Base-by-base conservation (phyloP, 495 filamentous ascomycete genomes). In the Articulospora tetracladia region DNA sequence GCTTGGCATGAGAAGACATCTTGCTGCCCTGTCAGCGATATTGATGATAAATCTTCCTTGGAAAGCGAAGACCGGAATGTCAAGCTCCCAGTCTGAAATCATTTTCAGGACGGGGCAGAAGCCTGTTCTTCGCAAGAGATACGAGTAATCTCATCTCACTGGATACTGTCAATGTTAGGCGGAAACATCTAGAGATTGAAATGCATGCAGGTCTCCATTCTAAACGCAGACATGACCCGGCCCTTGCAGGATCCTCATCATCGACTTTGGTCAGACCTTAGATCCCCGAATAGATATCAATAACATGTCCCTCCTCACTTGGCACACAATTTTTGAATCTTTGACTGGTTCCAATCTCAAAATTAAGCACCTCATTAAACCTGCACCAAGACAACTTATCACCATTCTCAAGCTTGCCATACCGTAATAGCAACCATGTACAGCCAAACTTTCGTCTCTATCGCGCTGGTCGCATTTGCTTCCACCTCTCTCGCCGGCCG, bases 381-480 rank as follows among this genome's bases (percentile, higher is more conserved):
- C 15, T 44, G n/a, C 39, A 44, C 17, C 39, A 44, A 6, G 6
- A 44, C 10, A 44, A 44, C 39, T n/a, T 17, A 44, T 19, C 17
- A n/a, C n/a, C 8, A 44, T 8, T n/a, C 39, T 8, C 8, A n/a
- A n/a, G n/a, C n/a, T n/a, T n/a, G n/a, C n/a, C n/a, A n/a, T n/a
- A n/a, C n/a, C n/a, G n/a, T n/a, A n/a, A n/a, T n/a, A n/a, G n/a
- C 39, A 15, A 44, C 39, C 4, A 59, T 59, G 57, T 32, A 36
- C 27, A 44, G 12, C 28, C 58, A 60, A 30, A 47, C 58, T 22
- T 30, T 55, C 26, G 20, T 60, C 47, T 60, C 49, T 17, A 25
- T 60, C 48, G 58, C 58, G 58, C 58, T 60, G 49, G 58, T 49
- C 58, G 58, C 58, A 28, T 55, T 60, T 34, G 50, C 58, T 34